phyloP scores from a whole-genome alignment of 2,329 filamentous ascomycete species.

The Paraphaeosphaeria sporulosa region DNA sequence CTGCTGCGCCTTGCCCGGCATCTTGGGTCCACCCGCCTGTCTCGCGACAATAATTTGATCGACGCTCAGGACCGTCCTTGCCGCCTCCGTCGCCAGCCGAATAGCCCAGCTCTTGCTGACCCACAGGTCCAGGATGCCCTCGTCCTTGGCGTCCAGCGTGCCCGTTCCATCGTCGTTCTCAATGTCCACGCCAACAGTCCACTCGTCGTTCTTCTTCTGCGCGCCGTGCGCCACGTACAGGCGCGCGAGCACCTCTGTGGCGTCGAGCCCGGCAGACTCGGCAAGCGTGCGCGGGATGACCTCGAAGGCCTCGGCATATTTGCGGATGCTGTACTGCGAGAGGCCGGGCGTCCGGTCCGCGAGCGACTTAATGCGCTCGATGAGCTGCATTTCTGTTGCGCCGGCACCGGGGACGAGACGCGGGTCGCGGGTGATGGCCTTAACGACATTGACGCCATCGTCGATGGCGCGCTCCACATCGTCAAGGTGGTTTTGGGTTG shows the following conservation, averaged over 20 bases:
- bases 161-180: slow-evolving; percentile 85
- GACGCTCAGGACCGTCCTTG: slow-evolving; percentile 90
- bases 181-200: slow-evolving; percentile 92
- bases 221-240: slow-evolving; percentile 89
- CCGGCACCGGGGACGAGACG: slow-evolving; percentile 92
- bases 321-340: slow-evolving; percentile 95
- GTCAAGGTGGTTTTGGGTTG: slow-evolving; percentile 97
- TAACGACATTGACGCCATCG: slow-evolving; percentile 97
- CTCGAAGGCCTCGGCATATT: slow-evolving; percentile 97
- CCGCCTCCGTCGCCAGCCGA: slow-evolving; percentile 93
- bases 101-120: slow-evolving; percentile 96
- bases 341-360: slow-evolving; percentile 93
- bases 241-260: slow-evolving; percentile 92
- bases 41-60: slow-evolving; percentile 99
- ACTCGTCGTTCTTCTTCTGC: slow-evolving; percentile 71
- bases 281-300: slow-evolving; percentile 93
- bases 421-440: slow-evolving; percentile 94
- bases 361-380: slow-evolving; percentile 88
- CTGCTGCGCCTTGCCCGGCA: slow-evolving; percentile 80
- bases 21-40: slow-evolving; percentile 97
- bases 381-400: slow-evolving; percentile 91
- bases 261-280: slow-evolving; percentile 93
- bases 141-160: slow-evolving; percentile 82
- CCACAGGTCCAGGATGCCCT: slow-evolving; percentile 91
- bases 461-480: slow-evolving; percentile 97